Base-by-base conservation (phyloP, 495 filamentous ascomycete species). In the Elasticomyces elasticus region DNA sequence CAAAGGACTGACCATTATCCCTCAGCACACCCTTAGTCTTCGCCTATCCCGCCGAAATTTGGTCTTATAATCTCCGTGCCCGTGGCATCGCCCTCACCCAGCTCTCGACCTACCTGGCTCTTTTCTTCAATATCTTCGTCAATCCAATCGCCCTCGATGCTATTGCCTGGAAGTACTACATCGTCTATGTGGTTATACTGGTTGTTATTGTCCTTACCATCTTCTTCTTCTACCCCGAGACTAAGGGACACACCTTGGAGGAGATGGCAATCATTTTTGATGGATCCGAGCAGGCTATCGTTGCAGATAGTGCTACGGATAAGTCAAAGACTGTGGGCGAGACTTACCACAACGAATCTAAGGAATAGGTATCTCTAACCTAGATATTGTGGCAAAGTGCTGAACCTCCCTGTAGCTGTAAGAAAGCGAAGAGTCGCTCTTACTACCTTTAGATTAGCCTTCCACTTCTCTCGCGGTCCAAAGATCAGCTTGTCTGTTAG, bases 11-110 rank as follows among this genome's bases (percentile, higher is more conserved):
- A n/a, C n/a, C n/a, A n/a, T n/a, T n/a, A n/a, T n/a, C n/a, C n/a
- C n/a, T n/a, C 9, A 62, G 61, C 51, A 57, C 61, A 28, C 50
- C 79, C 40, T 67, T 85, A 50, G 69, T 84, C 37, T 75, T 84
- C 44, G 77, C 81, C 30, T 69, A 69, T 49, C 55, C 66, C 4
- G 57, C 83, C 26, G 83, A 85, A 68, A 78, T 86, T 28, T 68
- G 83, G 15, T 80, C 80, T 0, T 87, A 82, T 68, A 74, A 77
- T 44, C 71, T 85, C 53, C 77, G 81, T 20, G 80, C 81, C 48
- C 86, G 84, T 71, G 82, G 82, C 40, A 79, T 84, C 71, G 79
- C 83, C 20, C n/a, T 58, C 17, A 23, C 22, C n/a, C 38, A 35
- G 23, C 17, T 35, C 10, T 15, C 9, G 12, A 40, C 23, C 11